Base-by-base conservation (phyloP, 192 early-diverging fungal genomes). In the Gonapodya prolifera region DNA sequence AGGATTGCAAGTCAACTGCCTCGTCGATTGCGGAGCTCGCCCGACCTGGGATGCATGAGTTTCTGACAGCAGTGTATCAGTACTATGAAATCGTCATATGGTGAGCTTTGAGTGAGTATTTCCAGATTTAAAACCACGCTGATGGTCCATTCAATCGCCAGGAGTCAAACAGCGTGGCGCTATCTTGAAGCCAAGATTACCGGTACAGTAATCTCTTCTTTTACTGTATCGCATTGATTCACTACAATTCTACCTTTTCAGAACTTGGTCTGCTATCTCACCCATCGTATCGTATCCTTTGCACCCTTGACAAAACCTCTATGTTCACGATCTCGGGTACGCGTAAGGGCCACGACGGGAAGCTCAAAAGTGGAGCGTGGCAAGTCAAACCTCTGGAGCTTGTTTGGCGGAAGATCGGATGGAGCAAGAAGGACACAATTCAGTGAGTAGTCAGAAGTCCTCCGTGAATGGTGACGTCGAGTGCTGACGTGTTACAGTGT, bases 61-160 rank as follows among this genome's bases (percentile, higher is more conserved):
- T 88, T 81, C 79, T 91, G 79, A 80, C 91, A 0, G 87, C 89
- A 0, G 81, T 87, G 0, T 90, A 91, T 78, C 87, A 87, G 35
- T 82, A 89, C 78, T 93, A 91, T 75, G 92, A 92, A 77, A 83
- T 92, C 75, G 88, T 91, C 2, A 87, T 93, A 70, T 93, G 92
- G 92, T 90, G 89, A 23, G 18, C n/a, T 69, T 69, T 69, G 18
- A 69, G 18, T 69, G 18, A n/a, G n/a, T 69, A 23, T 23, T n/a
- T 23, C n/a, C n/a, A n/a, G 69, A 18, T 69, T 69, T 69, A 69
- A 69, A 23, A 23, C n/a, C n/a, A 23, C n/a, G 18, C n/a, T 69
- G 18, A 18, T 23, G n/a, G n/a, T 69, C 69, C n/a, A 69, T n/a
- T n/a, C n/a, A n/a, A n/a, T n/a, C n/a, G n/a, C n/a, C n/a, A n/a